Conservation (phyloP, 768 basidiomycete genomes). For the Tulasnella sp. region DNA sequence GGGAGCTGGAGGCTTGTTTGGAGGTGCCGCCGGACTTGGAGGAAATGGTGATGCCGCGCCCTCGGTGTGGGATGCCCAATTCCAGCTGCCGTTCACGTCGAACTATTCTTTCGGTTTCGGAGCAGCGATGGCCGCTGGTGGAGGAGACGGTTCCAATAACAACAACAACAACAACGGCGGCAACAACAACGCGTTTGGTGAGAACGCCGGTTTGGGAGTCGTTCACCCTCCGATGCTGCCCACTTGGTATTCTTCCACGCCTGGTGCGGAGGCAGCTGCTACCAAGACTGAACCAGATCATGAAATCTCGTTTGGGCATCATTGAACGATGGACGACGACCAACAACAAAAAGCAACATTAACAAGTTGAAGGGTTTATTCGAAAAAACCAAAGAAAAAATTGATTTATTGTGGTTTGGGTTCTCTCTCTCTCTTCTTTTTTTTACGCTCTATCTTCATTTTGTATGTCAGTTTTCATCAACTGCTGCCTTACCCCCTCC, state of each 20-base stretch:
- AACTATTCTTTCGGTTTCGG: constrained; percentile 7
- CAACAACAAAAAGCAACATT: neutral
- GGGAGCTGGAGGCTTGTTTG: neutral
- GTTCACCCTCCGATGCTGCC: constrained; percentile 17
- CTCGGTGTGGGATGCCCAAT: neutral
- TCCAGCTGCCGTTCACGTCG: constrained; percentile 15
- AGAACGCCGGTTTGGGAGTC: neutral
- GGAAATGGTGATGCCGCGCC: neutral
- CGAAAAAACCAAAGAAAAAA: neutral
- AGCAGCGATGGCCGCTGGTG: neutral
- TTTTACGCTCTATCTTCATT: neutral
- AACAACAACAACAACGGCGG: too few relatives aligned
- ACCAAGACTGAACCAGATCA: constrained; percentile 14
- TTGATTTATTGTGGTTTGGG: neutral
- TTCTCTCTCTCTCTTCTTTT: neutral
- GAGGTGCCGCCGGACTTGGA: neutral
- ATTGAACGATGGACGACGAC: neutral
- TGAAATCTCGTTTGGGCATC: constrained; percentile 14
- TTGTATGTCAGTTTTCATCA: neutral
- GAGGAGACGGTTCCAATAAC: neutral
- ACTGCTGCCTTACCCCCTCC: neutral
- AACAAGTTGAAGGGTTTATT: neutral
- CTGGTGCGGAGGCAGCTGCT: neutral
- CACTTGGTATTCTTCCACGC: neutral
- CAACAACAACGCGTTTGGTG: neutral